Percentiles rank a stretch among this genome's conserved stretches.
Evolutionary conservation across 257 asterid genomes (phyloP).

Genomic region (Rhazya stricta): DNA sequence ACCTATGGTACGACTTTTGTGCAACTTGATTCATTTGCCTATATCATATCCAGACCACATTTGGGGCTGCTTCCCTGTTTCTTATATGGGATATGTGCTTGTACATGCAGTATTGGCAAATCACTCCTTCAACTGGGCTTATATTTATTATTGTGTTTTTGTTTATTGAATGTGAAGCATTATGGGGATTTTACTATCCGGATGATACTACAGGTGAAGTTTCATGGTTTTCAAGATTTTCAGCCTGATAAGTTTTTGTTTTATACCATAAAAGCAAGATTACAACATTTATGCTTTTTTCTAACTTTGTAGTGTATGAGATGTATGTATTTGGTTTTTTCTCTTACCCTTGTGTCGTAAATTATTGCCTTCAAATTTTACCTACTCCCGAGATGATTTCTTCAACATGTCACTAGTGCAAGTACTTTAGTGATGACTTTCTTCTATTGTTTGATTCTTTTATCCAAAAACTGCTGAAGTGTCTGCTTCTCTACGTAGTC

Average conservation of each 20-base stretch:
- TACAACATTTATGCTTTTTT: not conserved
- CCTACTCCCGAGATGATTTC: not conserved
- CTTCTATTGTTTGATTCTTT: not conserved
- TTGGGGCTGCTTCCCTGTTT: not conserved
- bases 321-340: not conserved
- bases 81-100: not conserved
- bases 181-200: not conserved
- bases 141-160: not conserved
- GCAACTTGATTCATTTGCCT: not conserved
- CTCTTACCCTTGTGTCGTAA: not conserved
- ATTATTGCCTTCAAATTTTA: not conserved
- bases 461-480: not conserved
- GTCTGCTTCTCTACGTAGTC: slow-evolving; percentile 11
- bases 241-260: not conserved
- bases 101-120: not conserved
- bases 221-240: not conserved
- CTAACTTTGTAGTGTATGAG: not conserved
- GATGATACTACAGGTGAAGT: not conserved
- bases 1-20: not conserved
- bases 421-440: not conserved
- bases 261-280: not conserved
- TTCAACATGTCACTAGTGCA: not conserved
- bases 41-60: not conserved
- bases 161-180: not conserved
- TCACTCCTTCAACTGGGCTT: not conserved